These are phyloP conservation scores for Yamadazyma laniorum DNA, from an alignment of 805 yeast genomes.

Conservation along the genomic window DNA sequence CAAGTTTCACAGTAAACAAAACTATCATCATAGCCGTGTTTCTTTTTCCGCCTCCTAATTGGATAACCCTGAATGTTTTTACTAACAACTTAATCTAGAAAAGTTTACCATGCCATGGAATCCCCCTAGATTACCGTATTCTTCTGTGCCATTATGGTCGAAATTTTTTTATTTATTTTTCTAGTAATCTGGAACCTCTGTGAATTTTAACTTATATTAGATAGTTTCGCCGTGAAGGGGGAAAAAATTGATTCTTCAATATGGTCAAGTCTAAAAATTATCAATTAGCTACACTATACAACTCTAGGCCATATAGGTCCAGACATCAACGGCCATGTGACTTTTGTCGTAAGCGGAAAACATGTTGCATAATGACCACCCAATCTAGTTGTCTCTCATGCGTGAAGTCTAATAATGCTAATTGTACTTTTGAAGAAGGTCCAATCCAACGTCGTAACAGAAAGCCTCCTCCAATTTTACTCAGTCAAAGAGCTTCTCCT, in stretches of 20 bases:
- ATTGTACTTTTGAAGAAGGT: conserved; percentile 31
- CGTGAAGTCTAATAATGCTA: conserved; percentile 25
- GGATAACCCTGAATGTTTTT: background rate
- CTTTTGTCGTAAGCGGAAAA: conserved; percentile 32
- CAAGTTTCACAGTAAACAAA: background rate
- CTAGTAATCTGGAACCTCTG: no score
- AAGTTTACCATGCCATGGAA: no score
- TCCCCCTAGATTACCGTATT: no score
- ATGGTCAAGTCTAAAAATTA: conserved; percentile 9
- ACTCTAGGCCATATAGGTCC: conserved; percentile 30
- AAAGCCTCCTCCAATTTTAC: background rate
- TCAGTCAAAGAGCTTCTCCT: background rate
- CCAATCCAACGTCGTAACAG: conserved; percentile 21
- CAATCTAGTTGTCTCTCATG: conserved; percentile 31
- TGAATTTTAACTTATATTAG: no score
- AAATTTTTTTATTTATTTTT: no score
- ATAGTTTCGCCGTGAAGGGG: no score
- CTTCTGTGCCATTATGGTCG: no score
- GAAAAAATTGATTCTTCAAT: no score
- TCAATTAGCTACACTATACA: conserved; percentile 11
- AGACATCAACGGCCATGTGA: conserved; percentile 36
- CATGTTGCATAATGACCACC: conserved; percentile 35
- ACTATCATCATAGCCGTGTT: background rate
- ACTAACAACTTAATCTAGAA: conserved; percentile 6
- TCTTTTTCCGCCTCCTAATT: conserved; percentile 1